Percentiles rank a stretch among this genome's conserved stretches.
phyloP scores from a whole-genome alignment of 2,329 filamentous ascomycete species.

The Aspergillus tanneri region DNA sequence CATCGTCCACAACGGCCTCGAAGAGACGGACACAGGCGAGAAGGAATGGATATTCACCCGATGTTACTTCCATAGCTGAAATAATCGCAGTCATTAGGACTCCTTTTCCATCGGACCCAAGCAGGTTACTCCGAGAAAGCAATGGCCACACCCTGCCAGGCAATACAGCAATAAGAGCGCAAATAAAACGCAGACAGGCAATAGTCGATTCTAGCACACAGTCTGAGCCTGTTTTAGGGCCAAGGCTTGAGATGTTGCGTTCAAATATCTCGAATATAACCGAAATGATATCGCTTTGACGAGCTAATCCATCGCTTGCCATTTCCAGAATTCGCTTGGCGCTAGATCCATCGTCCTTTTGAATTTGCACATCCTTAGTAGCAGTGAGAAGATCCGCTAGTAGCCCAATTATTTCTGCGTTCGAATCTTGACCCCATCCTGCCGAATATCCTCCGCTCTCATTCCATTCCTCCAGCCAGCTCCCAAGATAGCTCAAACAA shows the following conservation, averaged over 20 bases:
- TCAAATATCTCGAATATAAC: slow-evolving; percentile 86
- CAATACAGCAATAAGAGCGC: slow-evolving; percentile 67
- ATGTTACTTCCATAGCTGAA: slow-evolving; percentile 76
- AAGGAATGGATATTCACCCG: slow-evolving; percentile 74
- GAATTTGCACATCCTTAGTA: slow-evolving; percentile 27
- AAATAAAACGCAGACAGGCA: slow-evolving; percentile 77
- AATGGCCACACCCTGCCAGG: slow-evolving; percentile 90
- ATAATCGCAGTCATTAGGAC: slow-evolving; percentile 76
- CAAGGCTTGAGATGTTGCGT: slow-evolving; percentile 52
- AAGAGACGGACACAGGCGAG: slow-evolving; percentile 72
- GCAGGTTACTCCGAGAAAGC: slow-evolving; percentile 74
- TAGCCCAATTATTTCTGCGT: slow-evolving; percentile 71
- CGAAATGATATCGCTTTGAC: slow-evolving; percentile 67
- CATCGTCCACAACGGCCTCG: slow-evolving; percentile 71
- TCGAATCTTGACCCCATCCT: slow-evolving; percentile 59
- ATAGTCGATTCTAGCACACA: slow-evolving; percentile 67
- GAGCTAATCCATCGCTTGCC: slow-evolving; percentile 50
- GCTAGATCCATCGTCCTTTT: slow-evolving; percentile 36
- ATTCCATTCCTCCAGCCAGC: slow-evolving; percentile 56
- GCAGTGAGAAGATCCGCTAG: slow-evolving; percentile 67
- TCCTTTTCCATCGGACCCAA: slow-evolving; percentile 72
- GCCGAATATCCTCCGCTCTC: slow-evolving; percentile 51
- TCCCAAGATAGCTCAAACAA: slow-evolving; percentile 74
- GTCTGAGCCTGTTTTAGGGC: slow-evolving; percentile 60
- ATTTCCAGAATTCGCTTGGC: slow-evolving; percentile 50